Conservation (phyloP, 208 protist genomes). For the Leishmania braziliensis region DNA sequence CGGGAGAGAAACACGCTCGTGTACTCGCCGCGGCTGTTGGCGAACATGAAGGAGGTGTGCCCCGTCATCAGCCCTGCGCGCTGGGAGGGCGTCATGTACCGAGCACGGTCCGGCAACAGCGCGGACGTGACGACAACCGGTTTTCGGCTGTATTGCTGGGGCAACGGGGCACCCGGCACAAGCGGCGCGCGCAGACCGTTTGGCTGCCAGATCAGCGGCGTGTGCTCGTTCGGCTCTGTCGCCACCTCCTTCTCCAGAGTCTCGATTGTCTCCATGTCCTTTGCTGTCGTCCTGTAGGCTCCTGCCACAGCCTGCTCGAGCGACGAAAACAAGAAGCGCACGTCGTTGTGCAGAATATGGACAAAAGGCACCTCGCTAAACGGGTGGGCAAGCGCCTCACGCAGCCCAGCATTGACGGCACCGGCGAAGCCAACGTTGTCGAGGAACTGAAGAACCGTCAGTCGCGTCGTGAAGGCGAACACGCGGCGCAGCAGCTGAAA, state of each 20-base stretch:
- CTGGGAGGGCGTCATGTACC: conserved; percentile 24
- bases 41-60: conserved; percentile 27
- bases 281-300: conserved; percentile 22
- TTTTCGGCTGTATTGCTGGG: conserved; percentile 23
- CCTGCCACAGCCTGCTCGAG: conserved; percentile 7
- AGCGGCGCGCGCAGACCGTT: conserved; percentile 23
- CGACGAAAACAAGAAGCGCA: conserved; percentile 18
- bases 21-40: conserved; percentile 19
- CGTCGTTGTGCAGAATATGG: conserved; percentile 36
- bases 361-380: conserved; percentile 43
- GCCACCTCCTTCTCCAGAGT: conserved; percentile 36
- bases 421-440: conserved; percentile 34
- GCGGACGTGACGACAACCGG: conserved; percentile 36
- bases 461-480: conserved; percentile 43
- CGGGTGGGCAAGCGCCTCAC: conserved; percentile 35
- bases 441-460: conserved; percentile 41
- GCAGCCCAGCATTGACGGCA: conserved; percentile 39
- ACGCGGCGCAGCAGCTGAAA: conserved; percentile 33
- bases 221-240: conserved; percentile 33
- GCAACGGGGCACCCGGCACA: conserved; percentile 14
- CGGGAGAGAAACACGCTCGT: conserved; percentile 41
- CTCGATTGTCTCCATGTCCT: conserved; percentile 27
- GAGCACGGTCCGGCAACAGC: conserved; percentile 51
- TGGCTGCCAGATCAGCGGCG: conserved; percentile 30
- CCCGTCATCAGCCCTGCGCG: conserved; percentile 2